Evolutionary conservation across 1,284 basidiomycete genomes (phyloP).

Genomic region (Ceratobasidium sp.): DNA sequence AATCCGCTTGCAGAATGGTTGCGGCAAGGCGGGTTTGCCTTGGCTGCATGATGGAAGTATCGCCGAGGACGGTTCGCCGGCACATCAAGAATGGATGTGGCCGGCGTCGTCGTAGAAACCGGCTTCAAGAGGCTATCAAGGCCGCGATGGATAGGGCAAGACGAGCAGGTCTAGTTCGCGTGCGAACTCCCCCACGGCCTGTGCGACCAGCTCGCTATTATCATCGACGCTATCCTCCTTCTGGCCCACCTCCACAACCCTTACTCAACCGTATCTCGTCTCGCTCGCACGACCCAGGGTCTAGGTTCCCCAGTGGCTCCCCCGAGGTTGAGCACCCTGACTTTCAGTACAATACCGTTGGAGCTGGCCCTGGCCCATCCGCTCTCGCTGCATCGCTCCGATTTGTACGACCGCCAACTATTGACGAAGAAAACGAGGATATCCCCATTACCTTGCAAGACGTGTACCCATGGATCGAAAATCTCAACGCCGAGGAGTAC

Average conservation of each 20-base stretch:
- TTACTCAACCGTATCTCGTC: not conserved
- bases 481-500: conserved; percentile 13
- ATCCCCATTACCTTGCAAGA: not conserved
- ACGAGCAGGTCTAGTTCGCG: not conserved
- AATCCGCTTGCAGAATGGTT: too few relatives aligned
- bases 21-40: not conserved
- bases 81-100: conserved; percentile 24
- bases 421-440: not conserved
- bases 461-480: conserved; percentile 11
- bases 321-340: not conserved
- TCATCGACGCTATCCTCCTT: not conserved
- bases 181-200: not conserved
- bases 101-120: not conserved
- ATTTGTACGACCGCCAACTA: not conserved
- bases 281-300: not conserved
- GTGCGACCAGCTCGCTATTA: conserved; percentile 1
- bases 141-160: not conserved
- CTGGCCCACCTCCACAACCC: not conserved
- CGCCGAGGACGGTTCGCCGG: not conserved
- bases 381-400: conserved; percentile 4
- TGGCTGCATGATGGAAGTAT: not conserved
- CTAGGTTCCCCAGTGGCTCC: not conserved
- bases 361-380: conserved; percentile 26
- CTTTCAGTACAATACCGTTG: not conserved
- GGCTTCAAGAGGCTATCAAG: not conserved